Evolutionary conservation across 805 yeast species (phyloP).

Genomic region (Millerozyma acaciae): DNA sequence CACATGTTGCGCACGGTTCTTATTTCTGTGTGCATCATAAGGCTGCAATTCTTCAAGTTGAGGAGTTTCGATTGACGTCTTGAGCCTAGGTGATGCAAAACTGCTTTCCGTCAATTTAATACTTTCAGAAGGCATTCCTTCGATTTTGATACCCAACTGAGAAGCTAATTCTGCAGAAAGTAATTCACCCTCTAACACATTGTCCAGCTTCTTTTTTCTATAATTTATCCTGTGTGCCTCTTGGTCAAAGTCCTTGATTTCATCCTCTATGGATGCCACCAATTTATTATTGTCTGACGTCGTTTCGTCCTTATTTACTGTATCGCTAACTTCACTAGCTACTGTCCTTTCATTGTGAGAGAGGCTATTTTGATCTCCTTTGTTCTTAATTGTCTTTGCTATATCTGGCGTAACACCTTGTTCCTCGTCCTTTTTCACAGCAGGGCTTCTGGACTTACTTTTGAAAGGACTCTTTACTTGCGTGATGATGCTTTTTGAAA

Average conservation of each 20-base stretch:
- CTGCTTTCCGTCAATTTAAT: slow-evolving; percentile 5
- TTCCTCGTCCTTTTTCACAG: not conserved
- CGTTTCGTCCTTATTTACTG: not conserved
- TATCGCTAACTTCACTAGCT: not conserved
- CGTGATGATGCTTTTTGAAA: slow-evolving; percentile 5
- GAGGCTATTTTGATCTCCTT: not conserved
- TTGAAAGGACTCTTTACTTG: slow-evolving; percentile 6
- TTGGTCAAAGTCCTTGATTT: slow-evolving; percentile 21
- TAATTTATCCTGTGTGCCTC: slow-evolving; percentile 14
- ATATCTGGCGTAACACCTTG: not conserved
- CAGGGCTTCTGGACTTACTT: slow-evolving; percentile 4
- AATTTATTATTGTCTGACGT: slow-evolving; percentile 4
- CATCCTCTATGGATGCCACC: slow-evolving; percentile 18
- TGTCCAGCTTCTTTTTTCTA: slow-evolving; percentile 1
- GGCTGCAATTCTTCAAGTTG: too few relatives aligned
- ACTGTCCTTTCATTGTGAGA: not conserved
- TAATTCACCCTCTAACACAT: not conserved
- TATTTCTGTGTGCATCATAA: too few relatives aligned
- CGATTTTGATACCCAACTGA: slow-evolving; percentile 25
- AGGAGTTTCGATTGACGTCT: slow-evolving; percentile 2
- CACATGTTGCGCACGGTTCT: too few relatives aligned
- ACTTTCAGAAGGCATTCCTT: slow-evolving; percentile 12
- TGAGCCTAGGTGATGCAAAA: slow-evolving; percentile 8
- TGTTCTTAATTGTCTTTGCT: not conserved
- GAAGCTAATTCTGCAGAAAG: slow-evolving; percentile 31